These are phyloP conservation scores for Cokeromyces recurvatus DNA, from an alignment of 371 early-diverging fungal species.

Conservation along the genomic window DNA sequence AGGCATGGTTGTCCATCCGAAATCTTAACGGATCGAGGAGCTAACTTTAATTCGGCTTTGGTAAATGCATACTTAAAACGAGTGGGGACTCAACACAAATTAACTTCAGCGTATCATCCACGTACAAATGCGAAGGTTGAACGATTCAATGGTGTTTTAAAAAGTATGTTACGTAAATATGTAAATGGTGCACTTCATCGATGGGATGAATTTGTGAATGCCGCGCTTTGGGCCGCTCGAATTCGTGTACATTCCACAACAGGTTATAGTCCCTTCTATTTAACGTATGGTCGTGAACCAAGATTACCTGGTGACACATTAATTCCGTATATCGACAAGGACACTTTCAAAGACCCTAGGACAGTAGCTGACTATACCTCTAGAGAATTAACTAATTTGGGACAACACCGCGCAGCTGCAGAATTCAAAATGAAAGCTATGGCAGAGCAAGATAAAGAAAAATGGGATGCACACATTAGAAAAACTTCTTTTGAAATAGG, in stretches of 20 bases:
- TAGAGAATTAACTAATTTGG: neutral
- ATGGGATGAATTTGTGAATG: slow-evolving; percentile 17
- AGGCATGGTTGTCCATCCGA: slow-evolving; percentile 25
- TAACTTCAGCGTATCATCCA: slow-evolving; percentile 19
- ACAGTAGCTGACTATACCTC: slow-evolving; percentile 4
- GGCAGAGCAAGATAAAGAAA: slow-evolving; percentile 13
- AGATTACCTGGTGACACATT: slow-evolving; percentile 8
- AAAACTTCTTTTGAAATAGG: neutral
- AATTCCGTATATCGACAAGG: slow-evolving; percentile 16
- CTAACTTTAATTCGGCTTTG: slow-evolving; percentile 22
- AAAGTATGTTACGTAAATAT: slow-evolving; percentile 16
- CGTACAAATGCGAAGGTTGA: slow-evolving; percentile 16
- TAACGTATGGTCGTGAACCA: slow-evolving; percentile 18
- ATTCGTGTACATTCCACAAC: slow-evolving; percentile 8
- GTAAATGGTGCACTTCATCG: slow-evolving; percentile 7
- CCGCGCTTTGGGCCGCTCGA: slow-evolving; percentile 9
- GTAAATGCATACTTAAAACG: neutral
- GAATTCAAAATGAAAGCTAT: slow-evolving; percentile 3
- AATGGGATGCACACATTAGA: slow-evolving; percentile 16
- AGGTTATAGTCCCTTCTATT: slow-evolving; percentile 11
- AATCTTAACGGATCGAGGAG: slow-evolving; percentile 36
- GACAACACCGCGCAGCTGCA: slow-evolving; percentile 11
- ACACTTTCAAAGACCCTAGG: neutral
- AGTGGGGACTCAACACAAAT: slow-evolving; percentile 4
- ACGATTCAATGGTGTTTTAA: slow-evolving; percentile 7